Conservation (phyloP, 345 rosid genomes). For the Ailanthus altissimus region DNA sequence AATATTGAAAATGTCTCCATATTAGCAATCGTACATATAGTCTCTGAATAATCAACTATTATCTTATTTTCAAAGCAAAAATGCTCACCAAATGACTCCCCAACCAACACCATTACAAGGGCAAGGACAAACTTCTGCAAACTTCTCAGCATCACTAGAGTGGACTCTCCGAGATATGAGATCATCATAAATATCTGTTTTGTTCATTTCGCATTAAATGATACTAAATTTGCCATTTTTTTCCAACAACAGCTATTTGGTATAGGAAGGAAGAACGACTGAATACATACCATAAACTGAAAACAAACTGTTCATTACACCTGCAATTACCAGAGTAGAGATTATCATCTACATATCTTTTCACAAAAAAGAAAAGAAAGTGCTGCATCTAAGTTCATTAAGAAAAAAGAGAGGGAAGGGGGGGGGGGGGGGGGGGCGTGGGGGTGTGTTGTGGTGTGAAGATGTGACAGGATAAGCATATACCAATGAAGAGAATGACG, state of each 20-base stretch:
- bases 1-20: neutral
- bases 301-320: conserved; percentile 97
- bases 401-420: neutral
- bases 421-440: no score
- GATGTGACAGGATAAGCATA: neutral
- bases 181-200: conserved; percentile 87
- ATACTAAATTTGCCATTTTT: neutral
- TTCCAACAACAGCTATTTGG: neutral
- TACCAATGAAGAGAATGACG: conserved; percentile 95
- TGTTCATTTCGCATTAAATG: conserved; percentile 13
- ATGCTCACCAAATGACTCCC: conserved; percentile 88
- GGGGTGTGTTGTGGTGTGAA: no score
- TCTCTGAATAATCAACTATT: neutral
- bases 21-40: conserved; percentile 3
- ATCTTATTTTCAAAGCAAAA: conserved; percentile 15
- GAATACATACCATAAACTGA: conserved; percentile 76
- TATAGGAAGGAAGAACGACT: conserved; percentile 3
- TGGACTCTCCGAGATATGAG: conserved; percentile 87
- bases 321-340: conserved; percentile 47
- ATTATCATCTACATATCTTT: conserved; percentile 25
- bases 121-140: conserved; percentile 95
- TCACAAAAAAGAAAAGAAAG: conserved; percentile 12
- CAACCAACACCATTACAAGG: conserved; percentile 92
- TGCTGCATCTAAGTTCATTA: conserved; percentile 7
- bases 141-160: conserved; percentile 97